Percentiles rank a stretch among this genome's conserved stretches.
Conservation (phyloP, 345 rosid species). For the Citrus reticulata region DNA sequence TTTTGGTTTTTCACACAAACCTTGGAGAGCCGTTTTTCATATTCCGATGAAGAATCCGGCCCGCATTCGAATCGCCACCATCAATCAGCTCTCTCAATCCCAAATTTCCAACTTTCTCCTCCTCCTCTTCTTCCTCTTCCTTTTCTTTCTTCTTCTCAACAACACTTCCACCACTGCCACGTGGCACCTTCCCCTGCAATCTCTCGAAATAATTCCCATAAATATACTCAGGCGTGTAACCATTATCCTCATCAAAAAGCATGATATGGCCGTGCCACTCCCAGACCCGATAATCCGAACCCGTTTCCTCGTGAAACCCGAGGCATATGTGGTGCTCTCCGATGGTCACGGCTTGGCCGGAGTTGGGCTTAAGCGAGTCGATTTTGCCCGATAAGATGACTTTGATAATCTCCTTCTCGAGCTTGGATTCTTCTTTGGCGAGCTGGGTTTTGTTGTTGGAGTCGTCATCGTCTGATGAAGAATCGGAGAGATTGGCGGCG, state of each 20-base stretch:
- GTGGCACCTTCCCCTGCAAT: slow-evolving; percentile 41
- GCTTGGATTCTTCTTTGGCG: slow-evolving; percentile 72
- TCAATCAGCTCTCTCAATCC: slow-evolving; percentile 89
- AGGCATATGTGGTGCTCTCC: slow-evolving; percentile 92
- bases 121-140: slow-evolving; percentile 40
- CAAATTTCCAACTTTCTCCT: slow-evolving; percentile 48
- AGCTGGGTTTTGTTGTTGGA: slow-evolving; percentile 34
- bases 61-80: slow-evolving; percentile 48
- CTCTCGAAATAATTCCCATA: slow-evolving; percentile 98
- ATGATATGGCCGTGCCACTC: slow-evolving; percentile 99
- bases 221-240: slow-evolving; percentile 83
- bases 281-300: slow-evolving; percentile 92
- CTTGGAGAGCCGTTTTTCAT: slow-evolving; percentile 54
- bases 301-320: slow-evolving; percentile 77
- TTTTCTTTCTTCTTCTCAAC: slow-evolving; percentile 22
- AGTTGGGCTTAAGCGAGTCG: slow-evolving; percentile 82
- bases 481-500: slow-evolving; percentile 38
- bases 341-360: slow-evolving; percentile 85
- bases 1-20: slow-evolving; percentile 24
- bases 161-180: not conserved
- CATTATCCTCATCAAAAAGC: slow-evolving; percentile 87
- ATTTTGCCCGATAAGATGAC: slow-evolving; percentile 62
- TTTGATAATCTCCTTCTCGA: slow-evolving; percentile 79
- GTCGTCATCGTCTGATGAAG: slow-evolving; percentile 37
- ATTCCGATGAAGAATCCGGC: slow-evolving; percentile 85